Base-by-base conservation (phyloP, 495 filamentous ascomycete genomes). In the Xylaria cubensis region DNA sequence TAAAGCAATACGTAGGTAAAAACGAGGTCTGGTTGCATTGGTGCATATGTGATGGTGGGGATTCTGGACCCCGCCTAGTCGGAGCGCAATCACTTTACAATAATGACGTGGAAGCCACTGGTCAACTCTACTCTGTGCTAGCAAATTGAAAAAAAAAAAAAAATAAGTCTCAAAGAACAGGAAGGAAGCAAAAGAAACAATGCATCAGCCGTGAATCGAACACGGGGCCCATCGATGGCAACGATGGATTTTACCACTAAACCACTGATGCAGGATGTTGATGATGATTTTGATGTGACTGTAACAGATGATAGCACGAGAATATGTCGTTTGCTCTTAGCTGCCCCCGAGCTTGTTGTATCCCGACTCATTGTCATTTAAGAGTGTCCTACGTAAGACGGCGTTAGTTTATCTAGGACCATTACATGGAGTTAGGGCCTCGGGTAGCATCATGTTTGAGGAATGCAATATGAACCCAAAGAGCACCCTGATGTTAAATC, bases 181-280 rank as follows among this genome's bases (percentile, higher is more conserved):
- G 24, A 13, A 13, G 1, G 34, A 67, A 39, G 9, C 61, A 44
- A 19, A 41, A 41, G 17, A 39, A 2, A 4, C 21, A 55, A 51
- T 83, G 82, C 80, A 79, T 80, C 79, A 82, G 81, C 82, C 82
- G 82, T 78, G 82, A 84, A 83, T 84, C 82, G 82, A 84, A 84
- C 82, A 77, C 82, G 82, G 82, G 82, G 82, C 82, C 81, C 82
- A 83, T 84, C 82, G 82, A 84, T 84, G 82, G 82, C 82, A 84
- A 84, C 82, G 82, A 84, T 84, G 82, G 81, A 84, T 84, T 84
- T 84, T 84, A 84, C 82, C 82, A 84, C 82, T 84, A 84, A 84
- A 83, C 80, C 82, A 84, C 82, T 82, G 79, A 80, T 79, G 77
- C 77, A 0, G 10, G 8, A 0, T 13, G 5, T n/a, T 5, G 1